phyloP scores from a whole-genome alignment of 805 yeast species.

The Candida patagonica region DNA sequence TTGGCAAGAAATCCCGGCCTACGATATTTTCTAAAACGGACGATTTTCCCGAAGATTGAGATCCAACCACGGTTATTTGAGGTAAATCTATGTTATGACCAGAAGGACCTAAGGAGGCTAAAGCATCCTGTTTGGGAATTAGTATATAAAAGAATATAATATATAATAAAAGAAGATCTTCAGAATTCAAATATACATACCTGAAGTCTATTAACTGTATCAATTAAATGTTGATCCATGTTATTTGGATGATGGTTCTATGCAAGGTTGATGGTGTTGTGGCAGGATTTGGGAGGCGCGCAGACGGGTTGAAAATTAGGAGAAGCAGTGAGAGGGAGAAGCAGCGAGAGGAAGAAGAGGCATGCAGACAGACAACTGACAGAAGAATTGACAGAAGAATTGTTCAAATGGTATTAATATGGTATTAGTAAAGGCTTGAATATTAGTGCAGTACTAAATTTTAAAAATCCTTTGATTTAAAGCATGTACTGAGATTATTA shows the following conservation, averaged over 20 bases:
- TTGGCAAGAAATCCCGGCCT: conserved; percentile 82
- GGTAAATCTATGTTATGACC: conserved; percentile 90
- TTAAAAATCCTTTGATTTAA: no score
- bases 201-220: conserved; percentile 72
- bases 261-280: conserved; percentile 24
- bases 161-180: background rate
- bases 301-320: background rate
- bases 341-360: no score
- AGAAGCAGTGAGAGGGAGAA: background rate
- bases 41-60: conserved; percentile 83
- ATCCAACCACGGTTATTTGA: conserved; percentile 91
- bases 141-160: background rate
- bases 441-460: no score
- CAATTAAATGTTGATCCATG: conserved; percentile 75
- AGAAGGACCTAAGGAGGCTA: conserved; percentile 91
- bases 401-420: no score
- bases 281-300: background rate
- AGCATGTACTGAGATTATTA: no score
- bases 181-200: no score
- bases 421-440: no score
- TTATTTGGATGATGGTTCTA: no score
- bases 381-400: no score
- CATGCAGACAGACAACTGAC: no score
- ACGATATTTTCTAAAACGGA: conserved; percentile 87
- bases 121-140: conserved; percentile 55